Percentiles rank a stretch among this genome's conserved stretches.
Conservation (phyloP, 108 stramenopile species). For the Cyclotella kingstonii region DNA sequence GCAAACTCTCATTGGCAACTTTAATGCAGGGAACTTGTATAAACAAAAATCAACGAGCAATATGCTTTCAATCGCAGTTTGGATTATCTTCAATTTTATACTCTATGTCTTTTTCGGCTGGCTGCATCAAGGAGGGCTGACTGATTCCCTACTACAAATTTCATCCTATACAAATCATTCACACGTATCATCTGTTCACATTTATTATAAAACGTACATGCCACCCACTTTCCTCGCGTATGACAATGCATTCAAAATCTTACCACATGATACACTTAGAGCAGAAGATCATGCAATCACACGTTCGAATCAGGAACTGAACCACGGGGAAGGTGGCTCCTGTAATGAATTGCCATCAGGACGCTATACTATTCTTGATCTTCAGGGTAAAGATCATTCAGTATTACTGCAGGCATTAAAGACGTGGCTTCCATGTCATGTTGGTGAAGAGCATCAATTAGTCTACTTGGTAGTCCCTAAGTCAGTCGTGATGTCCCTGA, state of each 20-base stretch:
- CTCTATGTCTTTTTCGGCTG: constrained; percentile 65
- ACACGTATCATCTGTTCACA: constrained; percentile 22
- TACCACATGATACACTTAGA: neutral
- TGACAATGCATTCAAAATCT: neutral
- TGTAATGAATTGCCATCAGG: neutral
- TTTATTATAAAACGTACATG: constrained; percentile 79
- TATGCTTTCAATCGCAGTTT: constrained; percentile 10
- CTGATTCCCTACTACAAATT: constrained; percentile 42
- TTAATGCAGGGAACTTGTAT: neutral
- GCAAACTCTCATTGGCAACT: constrained; percentile 1
- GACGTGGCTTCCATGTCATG: constrained; percentile 13
- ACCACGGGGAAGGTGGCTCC: neutral
- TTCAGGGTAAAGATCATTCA: constrained; percentile 36
- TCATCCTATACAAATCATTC: neutral
- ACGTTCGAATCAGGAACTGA: neutral
- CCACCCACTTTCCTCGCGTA: constrained; percentile 65
- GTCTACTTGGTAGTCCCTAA: constrained; percentile 17
- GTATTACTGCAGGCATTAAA: constrained; percentile 17
- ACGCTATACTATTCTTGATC: constrained; percentile 25
- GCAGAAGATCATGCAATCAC: neutral
- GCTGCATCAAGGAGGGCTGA: constrained; percentile 70
- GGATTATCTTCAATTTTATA: constrained; percentile 66
- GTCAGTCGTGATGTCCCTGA: constrained; percentile 13
- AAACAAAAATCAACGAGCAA: neutral
- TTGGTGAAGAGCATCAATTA: neutral